A percentile compares a stretch with the other conserved stretches of the same genome.
Conservation (phyloP, 352 stramenopile species). For the Elongisporangium undulatum region DNA sequence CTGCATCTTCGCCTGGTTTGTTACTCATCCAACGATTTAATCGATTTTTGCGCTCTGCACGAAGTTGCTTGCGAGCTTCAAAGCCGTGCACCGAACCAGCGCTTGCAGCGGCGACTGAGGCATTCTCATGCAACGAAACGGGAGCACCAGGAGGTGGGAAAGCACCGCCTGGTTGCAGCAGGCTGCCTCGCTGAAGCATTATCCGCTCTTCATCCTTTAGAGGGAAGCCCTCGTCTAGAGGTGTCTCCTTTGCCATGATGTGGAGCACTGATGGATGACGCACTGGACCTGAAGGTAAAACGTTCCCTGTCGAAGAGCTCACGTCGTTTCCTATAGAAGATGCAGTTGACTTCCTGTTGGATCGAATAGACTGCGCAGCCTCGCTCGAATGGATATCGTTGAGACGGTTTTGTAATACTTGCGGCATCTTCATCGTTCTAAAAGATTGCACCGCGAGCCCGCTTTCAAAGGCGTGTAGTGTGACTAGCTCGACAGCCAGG, state of each 20-base stretch:
- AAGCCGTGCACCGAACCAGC: constrained; percentile 58
- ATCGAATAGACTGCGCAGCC: background rate
- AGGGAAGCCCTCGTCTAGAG: constrained; percentile 43
- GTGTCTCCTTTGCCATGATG: constrained; percentile 53
- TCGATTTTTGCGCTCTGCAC: constrained; percentile 60
- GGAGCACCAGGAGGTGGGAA: constrained; percentile 13
- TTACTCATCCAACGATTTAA: constrained; percentile 53
- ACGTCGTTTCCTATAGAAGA: background rate
- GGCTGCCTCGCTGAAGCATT: constrained; percentile 19
- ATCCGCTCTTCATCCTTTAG: constrained; percentile 58
- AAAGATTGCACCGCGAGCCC: constrained; percentile 70
- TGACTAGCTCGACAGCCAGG: constrained; percentile 73
- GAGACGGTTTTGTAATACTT: constrained; percentile 55
- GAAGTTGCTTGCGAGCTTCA: constrained; percentile 75
- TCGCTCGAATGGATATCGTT: constrained; percentile 57
- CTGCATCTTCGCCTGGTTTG: constrained; percentile 87
- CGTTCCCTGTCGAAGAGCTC: background rate
- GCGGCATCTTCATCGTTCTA: constrained; percentile 74
- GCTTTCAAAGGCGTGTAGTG: constrained; percentile 61
- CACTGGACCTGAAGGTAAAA: background rate
- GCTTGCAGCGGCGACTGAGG: constrained; percentile 4
- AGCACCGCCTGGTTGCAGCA: background rate
- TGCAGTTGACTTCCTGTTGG: background rate
- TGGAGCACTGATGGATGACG: constrained; percentile 49
- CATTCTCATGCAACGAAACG: constrained; percentile 2